These are phyloP conservation scores for Pelargonium australe DNA, from an alignment of 441 rosid genomes.

Conservation along the genomic window DNA sequence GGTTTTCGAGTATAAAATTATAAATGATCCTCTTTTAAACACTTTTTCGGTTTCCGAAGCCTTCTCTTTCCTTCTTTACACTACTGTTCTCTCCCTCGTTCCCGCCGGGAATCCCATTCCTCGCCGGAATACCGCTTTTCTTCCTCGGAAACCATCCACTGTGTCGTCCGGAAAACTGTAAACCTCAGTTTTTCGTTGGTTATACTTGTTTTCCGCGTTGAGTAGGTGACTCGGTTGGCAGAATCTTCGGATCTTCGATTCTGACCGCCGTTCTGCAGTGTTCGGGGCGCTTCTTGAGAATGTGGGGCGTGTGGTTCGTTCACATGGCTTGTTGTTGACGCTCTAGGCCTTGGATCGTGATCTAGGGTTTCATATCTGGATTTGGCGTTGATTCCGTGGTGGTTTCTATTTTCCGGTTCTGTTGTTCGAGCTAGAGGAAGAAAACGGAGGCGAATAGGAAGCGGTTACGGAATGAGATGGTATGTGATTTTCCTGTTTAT, in stretches of 20 bases:
- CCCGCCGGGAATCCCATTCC: slow-evolving; percentile 23
- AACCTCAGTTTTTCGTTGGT: background rate
- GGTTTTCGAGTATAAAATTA: slow-evolving; percentile 52
- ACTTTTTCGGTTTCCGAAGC: slow-evolving; percentile 65
- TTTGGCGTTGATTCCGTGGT: slow-evolving; percentile 20
- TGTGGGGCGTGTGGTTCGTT: slow-evolving; percentile 50
- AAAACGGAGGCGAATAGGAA: slow-evolving; percentile 56
- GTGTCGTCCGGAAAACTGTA: background rate
- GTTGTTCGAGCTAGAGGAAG: slow-evolving; percentile 19
- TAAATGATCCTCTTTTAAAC: slow-evolving; percentile 36
- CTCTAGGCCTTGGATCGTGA: slow-evolving; percentile 45
- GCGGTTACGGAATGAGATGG: slow-evolving; percentile 83
- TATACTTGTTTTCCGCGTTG: slow-evolving; percentile 11
- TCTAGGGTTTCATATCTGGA: slow-evolving; percentile 54
- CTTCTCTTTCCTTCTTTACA: slow-evolving; percentile 26
- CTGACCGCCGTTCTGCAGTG: slow-evolving; percentile 33
- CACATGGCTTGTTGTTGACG: slow-evolving; percentile 30
- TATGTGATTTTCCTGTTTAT: slow-evolving; percentile 28
- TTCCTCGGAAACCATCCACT: background rate
- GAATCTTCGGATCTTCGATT: slow-evolving; percentile 57
- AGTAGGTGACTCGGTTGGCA: slow-evolving; percentile 19
- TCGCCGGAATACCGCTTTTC: slow-evolving; percentile 23
- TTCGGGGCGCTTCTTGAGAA: slow-evolving; percentile 42
- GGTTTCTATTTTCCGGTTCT: slow-evolving; percentile 24
- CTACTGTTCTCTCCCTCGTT: slow-evolving; percentile 34